Conservation (phyloP, 179 eudicot species). For the Vitellaria paradoxa region DNA sequence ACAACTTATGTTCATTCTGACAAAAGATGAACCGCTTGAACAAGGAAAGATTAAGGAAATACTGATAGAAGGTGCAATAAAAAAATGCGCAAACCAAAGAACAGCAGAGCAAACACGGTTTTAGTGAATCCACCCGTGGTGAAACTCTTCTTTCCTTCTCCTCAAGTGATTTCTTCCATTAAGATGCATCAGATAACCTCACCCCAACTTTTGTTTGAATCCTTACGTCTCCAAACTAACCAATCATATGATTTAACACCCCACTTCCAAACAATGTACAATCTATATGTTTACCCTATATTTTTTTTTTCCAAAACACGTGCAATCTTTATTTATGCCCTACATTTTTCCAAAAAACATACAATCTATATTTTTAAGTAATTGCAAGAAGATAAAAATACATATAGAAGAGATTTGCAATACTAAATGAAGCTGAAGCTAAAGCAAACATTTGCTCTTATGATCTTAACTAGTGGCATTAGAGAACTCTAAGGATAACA, state of each 20-base stretch:
- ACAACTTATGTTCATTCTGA: neutral
- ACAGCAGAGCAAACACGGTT: neutral
- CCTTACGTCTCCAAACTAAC: neutral
- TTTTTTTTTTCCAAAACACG: too few species aligned
- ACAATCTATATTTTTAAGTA: neutral
- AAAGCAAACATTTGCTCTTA: neutral
- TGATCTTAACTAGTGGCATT: neutral
- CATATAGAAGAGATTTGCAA: slow-evolving; percentile 1
- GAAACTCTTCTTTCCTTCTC: neutral
- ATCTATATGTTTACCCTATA: too few species aligned
- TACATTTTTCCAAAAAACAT: too few species aligned
- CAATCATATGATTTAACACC: neutral
- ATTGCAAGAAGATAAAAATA: neutral
- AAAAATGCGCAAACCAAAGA: neutral
- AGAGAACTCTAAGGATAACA: neutral
- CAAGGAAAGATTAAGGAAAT: neutral
- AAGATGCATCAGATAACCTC: neutral
- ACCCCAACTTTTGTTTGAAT: neutral
- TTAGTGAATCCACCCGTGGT: neutral
- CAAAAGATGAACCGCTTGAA: neutral
- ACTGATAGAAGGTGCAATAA: neutral
- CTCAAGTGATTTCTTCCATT: neutral
- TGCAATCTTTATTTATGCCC: too few species aligned
- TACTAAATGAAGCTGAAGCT: neutral
- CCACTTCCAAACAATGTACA: too few species aligned